Percentiles rank a stretch among this genome's conserved stretches.
Conservation (phyloP, 1,284 basidiomycete genomes). For the Mycena citricolor region DNA sequence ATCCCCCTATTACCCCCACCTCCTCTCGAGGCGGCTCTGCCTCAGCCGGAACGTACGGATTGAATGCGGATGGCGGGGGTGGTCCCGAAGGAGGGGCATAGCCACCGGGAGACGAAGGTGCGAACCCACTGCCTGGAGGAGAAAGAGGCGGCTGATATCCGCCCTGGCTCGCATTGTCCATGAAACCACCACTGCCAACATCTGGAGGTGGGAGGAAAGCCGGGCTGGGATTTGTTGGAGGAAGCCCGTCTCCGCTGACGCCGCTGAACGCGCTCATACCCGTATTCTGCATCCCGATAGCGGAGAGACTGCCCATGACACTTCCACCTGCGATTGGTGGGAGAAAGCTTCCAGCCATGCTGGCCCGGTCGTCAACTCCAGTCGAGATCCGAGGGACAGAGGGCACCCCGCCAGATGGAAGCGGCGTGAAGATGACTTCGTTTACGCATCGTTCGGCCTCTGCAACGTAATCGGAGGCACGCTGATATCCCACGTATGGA, state of each 20-base stretch:
- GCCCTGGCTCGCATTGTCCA: slow-evolving; percentile 2
- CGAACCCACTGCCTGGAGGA: neutral
- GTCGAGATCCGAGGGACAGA: slow-evolving; percentile 21
- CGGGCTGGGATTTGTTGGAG: slow-evolving; percentile 1
- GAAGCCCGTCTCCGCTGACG: neutral
- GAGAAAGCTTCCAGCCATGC: neutral
- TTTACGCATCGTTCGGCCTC: slow-evolving; percentile 64
- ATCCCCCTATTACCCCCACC: no score
- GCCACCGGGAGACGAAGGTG: neutral
- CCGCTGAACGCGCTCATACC: slow-evolving; percentile 3
- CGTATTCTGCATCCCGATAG: slow-evolving; percentile 15
- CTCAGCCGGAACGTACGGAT: neutral
- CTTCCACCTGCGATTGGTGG: neutral
- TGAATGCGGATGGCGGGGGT: neutral
- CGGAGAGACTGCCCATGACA: slow-evolving; percentile 1
- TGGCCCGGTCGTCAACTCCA: slow-evolving; percentile 14
- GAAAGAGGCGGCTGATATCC: neutral
- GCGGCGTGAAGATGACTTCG: slow-evolving; percentile 55
- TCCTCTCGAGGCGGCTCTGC: slow-evolving; percentile 6
- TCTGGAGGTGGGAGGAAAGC: slow-evolving; percentile 18
- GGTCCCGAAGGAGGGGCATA: neutral
- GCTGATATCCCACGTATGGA: slow-evolving; percentile 67
- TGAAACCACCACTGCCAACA: slow-evolving; percentile 5
- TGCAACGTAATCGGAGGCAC: slow-evolving; percentile 58
- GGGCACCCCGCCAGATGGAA: slow-evolving; percentile 29